Conservation (phyloP, 2,329 filamentous ascomycete species). For the Colletotrichum cereale region DNA sequence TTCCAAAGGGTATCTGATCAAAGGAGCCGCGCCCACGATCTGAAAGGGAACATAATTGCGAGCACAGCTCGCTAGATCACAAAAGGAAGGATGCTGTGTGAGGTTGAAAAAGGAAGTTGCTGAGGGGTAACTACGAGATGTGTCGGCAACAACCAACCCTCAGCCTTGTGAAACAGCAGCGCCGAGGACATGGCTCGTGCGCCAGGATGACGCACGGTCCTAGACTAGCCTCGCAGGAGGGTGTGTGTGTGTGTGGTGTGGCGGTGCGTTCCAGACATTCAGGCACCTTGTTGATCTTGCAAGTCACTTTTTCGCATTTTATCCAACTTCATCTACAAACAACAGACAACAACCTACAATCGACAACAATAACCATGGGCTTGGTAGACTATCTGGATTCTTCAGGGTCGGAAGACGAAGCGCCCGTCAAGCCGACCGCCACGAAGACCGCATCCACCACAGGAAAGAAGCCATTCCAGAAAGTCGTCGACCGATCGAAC, state of each 20-base stretch:
- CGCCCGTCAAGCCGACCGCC: slow-evolving; percentile 44
- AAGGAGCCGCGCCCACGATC: slow-evolving; percentile 16
- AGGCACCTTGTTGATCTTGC: not conserved
- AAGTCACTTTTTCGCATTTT: not conserved
- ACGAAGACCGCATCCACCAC: slow-evolving; percentile 48
- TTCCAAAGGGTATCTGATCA: slow-evolving; percentile 21
- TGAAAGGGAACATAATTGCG: slow-evolving; percentile 36
- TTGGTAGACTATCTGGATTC: slow-evolving; percentile 89
- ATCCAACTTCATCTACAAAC: slow-evolving; percentile 2
- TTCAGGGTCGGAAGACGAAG: slow-evolving; percentile 71
- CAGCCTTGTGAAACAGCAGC: slow-evolving; percentile 42
- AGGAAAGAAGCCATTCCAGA: slow-evolving; percentile 75
- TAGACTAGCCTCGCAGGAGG: slow-evolving; percentile 27
- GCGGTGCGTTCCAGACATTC: slow-evolving; percentile 16
- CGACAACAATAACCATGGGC: slow-evolving; percentile 68
- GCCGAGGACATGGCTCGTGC: slow-evolving; percentile 30
- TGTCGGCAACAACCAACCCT: slow-evolving; percentile 27
- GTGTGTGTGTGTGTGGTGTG: slow-evolving; percentile 8
- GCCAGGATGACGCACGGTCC: slow-evolving; percentile 27
- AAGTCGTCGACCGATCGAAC: slow-evolving; percentile 84
- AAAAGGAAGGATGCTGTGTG: slow-evolving; percentile 11
- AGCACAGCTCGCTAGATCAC: slow-evolving; percentile 33
- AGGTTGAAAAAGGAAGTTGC: slow-evolving; percentile 9
- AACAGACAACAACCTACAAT: not conserved
- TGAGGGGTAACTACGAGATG: slow-evolving; percentile 24